Base-by-base conservation (phyloP, 257 asterid genomes). In the Lithospermum erythrorhizon region DNA sequence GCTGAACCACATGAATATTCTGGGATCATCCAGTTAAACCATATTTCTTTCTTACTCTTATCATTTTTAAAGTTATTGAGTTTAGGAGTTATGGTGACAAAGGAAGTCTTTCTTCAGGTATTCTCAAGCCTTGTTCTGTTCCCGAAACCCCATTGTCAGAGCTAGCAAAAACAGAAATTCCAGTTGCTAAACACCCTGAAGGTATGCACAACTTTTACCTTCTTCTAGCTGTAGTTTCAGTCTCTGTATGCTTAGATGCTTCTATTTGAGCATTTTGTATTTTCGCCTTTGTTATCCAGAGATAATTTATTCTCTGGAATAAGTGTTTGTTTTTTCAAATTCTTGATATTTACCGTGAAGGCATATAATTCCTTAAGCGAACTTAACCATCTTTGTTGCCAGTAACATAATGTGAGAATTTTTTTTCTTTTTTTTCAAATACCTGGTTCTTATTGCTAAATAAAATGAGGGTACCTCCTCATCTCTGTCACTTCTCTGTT, bases 141-240 rank as follows among this genome's bases (percentile, higher is more conserved):
- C 81, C 75, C 10, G 96, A 85, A 62, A 86, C 95, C 13, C 95
- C 94, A 14, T 63, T 78, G 19, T 73, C 87, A 1, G 90, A 87
- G 67, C 65, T 64, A 48, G 47, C 67, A 59, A 73, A 72, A 35
- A 25, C 69, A 45, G 64, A 69, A 57, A 70, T 65, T 69, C 59
- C 79, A 20, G 64, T 63, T 55, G 67, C 53, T 45, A 76, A 78
- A 59, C 71, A 74, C 72, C 57, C 53, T 56, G 29, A 55, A 52
- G 70, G 77, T 54, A 69, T 65, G 51, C 56, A 67, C 60, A 56
- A 16, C 2, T 61, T 25, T 15, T 74, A 74, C 67, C 61, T 52
- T 25, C 35, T 67, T 25, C 17, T 57, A 53, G 65, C 75, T 32
- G 59, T 68, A 64, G 51, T 67, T 67, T 63, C 74, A 17, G 88